phyloP scores from a whole-genome alignment of 805 yeast genomes.

The Saccharomyces mikatae region DNA sequence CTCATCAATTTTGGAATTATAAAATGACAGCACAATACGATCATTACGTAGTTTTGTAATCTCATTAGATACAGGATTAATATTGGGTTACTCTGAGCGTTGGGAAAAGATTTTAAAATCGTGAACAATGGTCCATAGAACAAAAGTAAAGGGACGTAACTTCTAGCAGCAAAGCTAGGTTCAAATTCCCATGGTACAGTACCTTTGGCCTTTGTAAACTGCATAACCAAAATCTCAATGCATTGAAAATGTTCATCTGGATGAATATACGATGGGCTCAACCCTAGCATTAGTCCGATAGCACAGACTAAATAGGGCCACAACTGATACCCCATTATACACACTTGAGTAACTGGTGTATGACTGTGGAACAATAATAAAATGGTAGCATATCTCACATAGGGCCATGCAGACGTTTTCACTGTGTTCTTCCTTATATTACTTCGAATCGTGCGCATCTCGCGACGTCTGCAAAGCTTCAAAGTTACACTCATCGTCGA shows the following conservation, averaged over 20 bases:
- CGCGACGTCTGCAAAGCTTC: not conserved
- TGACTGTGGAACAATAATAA: not conserved
- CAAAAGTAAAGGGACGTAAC: slow-evolving; percentile 59
- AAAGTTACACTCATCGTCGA: not conserved
- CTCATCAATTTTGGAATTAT: slow-evolving; percentile 11
- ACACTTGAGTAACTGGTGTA: not conserved
- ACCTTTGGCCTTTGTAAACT: slow-evolving; percentile 8
- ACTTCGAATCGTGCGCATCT: not conserved
- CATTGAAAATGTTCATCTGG: slow-evolving; percentile 97
- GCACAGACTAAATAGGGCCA: slow-evolving; percentile 10
- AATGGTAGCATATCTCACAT: not conserved
- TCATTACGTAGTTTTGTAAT: slow-evolving; percentile 36
- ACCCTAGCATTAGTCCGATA: slow-evolving; percentile 42
- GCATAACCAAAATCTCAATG: slow-evolving; percentile 52
- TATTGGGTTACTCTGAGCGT: slow-evolving; percentile 34
- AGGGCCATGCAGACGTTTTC: not conserved
- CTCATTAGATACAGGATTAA: slow-evolving; percentile 48
- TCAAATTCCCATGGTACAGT: slow-evolving; percentile 80
- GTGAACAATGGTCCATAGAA: slow-evolving; percentile 59
- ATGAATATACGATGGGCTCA: slow-evolving; percentile 79
- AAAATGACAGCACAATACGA: slow-evolving; percentile 6
- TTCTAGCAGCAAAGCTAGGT: slow-evolving; percentile 43
- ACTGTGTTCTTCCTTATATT: not conserved
- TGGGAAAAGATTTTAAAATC: slow-evolving; percentile 11
- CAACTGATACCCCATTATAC: not conserved